Base-by-base conservation (phyloP, 306 rosid genomes). In the Ochetophila trinervis region DNA sequence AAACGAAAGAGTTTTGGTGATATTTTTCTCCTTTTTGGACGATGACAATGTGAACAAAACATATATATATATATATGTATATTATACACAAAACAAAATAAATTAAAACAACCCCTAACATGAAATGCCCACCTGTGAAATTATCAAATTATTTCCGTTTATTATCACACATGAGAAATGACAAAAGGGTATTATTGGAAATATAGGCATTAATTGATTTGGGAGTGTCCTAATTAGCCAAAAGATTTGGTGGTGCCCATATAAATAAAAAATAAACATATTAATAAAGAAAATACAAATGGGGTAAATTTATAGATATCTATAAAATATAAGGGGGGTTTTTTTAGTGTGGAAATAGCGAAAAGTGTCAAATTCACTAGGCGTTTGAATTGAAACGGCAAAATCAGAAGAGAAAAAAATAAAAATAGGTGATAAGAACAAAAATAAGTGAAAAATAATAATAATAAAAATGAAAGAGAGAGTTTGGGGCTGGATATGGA, bases 331-430 rank as follows among this genome's bases (percentile, higher is more conserved):
- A 18, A 44, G n/a, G 17, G 20, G 6, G 11, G 12, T 23, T 15
- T 3, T 5, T 47, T 50, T 5, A 24, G 2, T 18, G 12, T 35
- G 48, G 57, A 35, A 58, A 52, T 23, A 37, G 62, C n/a, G 60
- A 21, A 57, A 19, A 56, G 56, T 59, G 67, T 8, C 32, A 20
- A 1, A 51, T 59, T 36, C 60, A 54, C 32, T 71, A 60, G 22
- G 65, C 66, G 40, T 47, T 53, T 47, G 77, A 66, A 70, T 53
- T 47, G 77, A 66, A 70, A 77, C 66, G 74, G 77, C 57, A 44
- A 12, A 35, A 21, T 16, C 8, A 17, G n/a, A 18, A 23, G 17
- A 30, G n/a, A 18, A 3, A 45, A 19, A 16, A 2, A n/a, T n/a
- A n/a, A n/a, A n/a, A n/a, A n/a, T n/a, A n/a, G n/a, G 11, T 5